Conservation (phyloP, 306 rosid genomes). For the Quercus dentata region DNA sequence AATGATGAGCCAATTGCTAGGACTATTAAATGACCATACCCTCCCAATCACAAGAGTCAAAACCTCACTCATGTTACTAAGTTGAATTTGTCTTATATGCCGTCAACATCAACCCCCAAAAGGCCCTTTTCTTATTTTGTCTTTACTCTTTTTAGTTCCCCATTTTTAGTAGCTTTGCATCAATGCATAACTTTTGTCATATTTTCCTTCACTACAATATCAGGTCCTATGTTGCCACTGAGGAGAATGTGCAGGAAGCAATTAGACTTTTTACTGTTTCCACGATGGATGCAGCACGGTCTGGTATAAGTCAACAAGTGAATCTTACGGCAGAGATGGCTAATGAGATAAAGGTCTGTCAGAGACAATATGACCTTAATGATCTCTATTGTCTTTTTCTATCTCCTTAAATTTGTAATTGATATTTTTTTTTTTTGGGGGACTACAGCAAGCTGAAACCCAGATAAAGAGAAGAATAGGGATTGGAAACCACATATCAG, state of each 20-base stretch:
- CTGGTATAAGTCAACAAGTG: constrained; percentile 85
- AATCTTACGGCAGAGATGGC: constrained; percentile 87
- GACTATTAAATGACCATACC: background rate
- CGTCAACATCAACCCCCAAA: too few species aligned
- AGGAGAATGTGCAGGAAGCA: constrained; percentile 88
- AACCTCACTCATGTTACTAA: background rate
- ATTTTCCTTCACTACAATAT: constrained; percentile 13
- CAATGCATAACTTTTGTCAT: constrained; percentile 5
- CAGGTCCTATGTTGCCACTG: constrained; percentile 80
- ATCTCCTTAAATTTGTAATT: background rate
- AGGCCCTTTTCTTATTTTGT: background rate
- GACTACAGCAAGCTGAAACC: constrained; percentile 92
- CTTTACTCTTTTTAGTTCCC: background rate
- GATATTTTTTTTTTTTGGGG: background rate
- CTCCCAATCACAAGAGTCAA: background rate
- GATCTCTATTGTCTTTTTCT: background rate
- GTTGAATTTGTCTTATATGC: background rate
- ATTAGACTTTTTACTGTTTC: constrained; percentile 79
- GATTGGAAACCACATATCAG: constrained; percentile 93
- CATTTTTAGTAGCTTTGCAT: background rate
- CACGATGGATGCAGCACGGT: constrained; percentile 95
- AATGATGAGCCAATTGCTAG: background rate
- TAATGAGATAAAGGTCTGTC: constrained; percentile 83
- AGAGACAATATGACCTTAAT: background rate
- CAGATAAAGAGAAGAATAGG: constrained; percentile 98